Conservation (phyloP, 2,329 filamentous ascomycete genomes). For the Tolypocladium tropicale region DNA sequence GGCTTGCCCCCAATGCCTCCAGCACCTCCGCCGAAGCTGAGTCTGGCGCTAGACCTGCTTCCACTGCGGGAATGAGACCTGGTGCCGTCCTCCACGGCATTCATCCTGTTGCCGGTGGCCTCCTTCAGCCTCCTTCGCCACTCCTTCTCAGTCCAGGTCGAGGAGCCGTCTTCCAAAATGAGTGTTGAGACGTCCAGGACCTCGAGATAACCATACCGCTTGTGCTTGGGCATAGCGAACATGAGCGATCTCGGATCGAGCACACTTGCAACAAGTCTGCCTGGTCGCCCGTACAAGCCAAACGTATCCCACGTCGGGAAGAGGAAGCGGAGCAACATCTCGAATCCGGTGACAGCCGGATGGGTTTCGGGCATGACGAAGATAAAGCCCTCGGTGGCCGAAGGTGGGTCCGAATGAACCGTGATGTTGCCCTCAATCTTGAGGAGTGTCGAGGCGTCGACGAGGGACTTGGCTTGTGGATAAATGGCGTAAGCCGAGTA, state of each 20-base stretch:
- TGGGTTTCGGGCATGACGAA: constrained; percentile 96
- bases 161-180: constrained; percentile 68
- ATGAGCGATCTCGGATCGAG: constrained; percentile 84
- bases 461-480: constrained; percentile 84
- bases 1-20: constrained; percentile 19
- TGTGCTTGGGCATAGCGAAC: constrained; percentile 92
- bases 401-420: constrained; percentile 69
- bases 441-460: constrained; percentile 86
- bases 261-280: constrained; percentile 75
- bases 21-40: constrained; percentile 33
- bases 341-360: constrained; percentile 86
- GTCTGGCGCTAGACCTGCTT: constrained; percentile 46
- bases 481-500: constrained; percentile 94
- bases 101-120: constrained; percentile 70
- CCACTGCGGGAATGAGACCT: constrained; percentile 38
- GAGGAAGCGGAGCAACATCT: constrained; percentile 86
- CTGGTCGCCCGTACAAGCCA: constrained; percentile 80
- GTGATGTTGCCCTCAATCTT: constrained; percentile 90
- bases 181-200: constrained; percentile 73
- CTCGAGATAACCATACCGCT: constrained; percentile 83
- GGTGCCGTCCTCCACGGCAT: constrained; percentile 43
- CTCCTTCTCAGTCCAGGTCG: constrained; percentile 71
- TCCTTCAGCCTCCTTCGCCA: constrained; percentile 90
- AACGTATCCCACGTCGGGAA: constrained; percentile 95
- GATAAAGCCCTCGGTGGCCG: constrained; percentile 81